Base-by-base conservation (phyloP, 164 flowering plant species). In the Tetrastigma voinierianum region DNA sequence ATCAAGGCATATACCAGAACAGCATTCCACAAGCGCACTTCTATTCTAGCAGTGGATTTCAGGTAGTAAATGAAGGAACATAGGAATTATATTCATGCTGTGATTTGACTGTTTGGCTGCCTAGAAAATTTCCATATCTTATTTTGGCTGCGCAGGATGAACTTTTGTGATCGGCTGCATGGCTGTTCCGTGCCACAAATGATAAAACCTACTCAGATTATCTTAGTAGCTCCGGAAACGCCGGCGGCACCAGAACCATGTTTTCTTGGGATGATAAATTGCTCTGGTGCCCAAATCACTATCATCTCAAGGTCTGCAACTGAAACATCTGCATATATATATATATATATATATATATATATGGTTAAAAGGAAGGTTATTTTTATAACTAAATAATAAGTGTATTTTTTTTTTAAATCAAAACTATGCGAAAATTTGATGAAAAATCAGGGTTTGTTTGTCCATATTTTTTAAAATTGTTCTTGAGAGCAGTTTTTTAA, bases 231-330 rank as follows among this genome's bases (percentile, higher is more conserved):
- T 1, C 74, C 8, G 62, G 59, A 1, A 44, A 58, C 10, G 57
- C 46, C 0, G 86, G 87, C 8, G 83, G 85, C 10, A 19, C 65
- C 0, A 65, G 80, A 58, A 19, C 77, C 9, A 24, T 21, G 47
- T 85, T 87, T 67, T 70, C 79, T 0, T 87, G 92, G 92, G 87
- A 87, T 19, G 83, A 85, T 68, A 87, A 85, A 57, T n/a, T 87
- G 52, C 15, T 70, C 74, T 0, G 92, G 92, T 0, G 83, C 75
- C 2, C 88, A 87, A 48, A 62, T 79, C 43, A n/a, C n/a, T n/a
- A 66, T 83, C 0, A 70, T 66, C 16, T 72, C 1, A 82, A 79
- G 82, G 91, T 86, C 70, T 11, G 10, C 32, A 43, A 13, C n/a
- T n/a, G 7, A 45, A 23, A 32, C 24, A 5, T 23, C 15, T 13